Base-by-base conservation (phyloP, 768 basidiomycete genomes). In the Amylocystis lapponica region DNA sequence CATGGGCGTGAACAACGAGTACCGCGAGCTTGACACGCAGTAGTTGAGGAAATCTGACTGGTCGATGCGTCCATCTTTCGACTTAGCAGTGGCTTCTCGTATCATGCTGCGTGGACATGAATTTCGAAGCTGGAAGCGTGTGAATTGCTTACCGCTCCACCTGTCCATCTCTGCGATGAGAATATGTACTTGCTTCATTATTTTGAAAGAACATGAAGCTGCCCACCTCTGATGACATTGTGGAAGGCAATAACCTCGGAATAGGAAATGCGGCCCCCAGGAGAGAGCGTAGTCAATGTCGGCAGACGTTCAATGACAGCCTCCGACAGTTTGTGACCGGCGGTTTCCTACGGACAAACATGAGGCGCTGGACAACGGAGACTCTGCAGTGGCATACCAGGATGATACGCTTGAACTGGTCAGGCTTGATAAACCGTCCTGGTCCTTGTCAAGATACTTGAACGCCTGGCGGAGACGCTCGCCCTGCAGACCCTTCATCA, bases 401-500 rank as follows among this genome's bases (percentile, higher is more conserved):
- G 60, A 99, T 91, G 60, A 98, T 98, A 50, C 78, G 80, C 62
- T 96, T 92, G 68, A 98, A 98, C 59, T 97, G 83, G 40, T 91
- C 88, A 14, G 94, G 88, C 51, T 70, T 73, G 65, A 99, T 97
- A 95, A 91, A 34, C 96, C 96, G 58, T 95, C 89, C 58, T 86
- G 79, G 59, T 95, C 86, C 37, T 72, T 68, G 65, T 98, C 95
- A 59, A 98, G 75, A 65, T 83, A 80, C 67, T 81, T 86, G 73
- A 98, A 99, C 20, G 93, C 86, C 67, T 99, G 96, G 48, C 96
- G 86, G 42, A 99, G 72, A 25, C 96, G 83, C 66, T 99, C 96
- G 58, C 94, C 96, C 68, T 97, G 96, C 43, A 97, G 76, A 32
- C 93, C 95, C 66, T 97, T 98, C 91, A 99, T 96, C 47, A 98